Evolutionary conservation across 2,329 filamentous ascomycete species (phyloP).

Genomic region (Cadophora sp.): DNA sequence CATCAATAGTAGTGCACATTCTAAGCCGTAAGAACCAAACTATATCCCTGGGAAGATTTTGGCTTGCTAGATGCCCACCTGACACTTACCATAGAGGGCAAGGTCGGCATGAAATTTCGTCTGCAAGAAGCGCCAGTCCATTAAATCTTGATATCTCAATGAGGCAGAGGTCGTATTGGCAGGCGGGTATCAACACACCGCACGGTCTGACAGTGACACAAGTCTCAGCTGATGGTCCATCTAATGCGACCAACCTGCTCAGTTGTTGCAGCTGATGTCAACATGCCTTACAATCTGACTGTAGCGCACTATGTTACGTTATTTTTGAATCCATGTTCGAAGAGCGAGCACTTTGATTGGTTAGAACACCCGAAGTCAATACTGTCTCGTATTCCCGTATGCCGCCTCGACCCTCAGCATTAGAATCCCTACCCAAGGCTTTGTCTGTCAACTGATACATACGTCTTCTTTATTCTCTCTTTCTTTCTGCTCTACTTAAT

Average conservation of each 20-base stretch:
- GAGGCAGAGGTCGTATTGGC: no score
- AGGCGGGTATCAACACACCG: neutral
- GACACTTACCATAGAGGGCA: no score
- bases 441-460: no score
- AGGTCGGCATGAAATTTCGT: no score
- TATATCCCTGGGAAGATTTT: neutral
- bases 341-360: neutral
- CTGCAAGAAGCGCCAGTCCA: no score
- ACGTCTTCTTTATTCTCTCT: constrained; percentile 4
- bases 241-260: neutral
- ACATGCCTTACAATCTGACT: neutral
- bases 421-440: neutral
- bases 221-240: no score
- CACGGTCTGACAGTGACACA: neutral
- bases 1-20: neutral
- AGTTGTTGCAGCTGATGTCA: neutral
- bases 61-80: neutral
- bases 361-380: neutral
- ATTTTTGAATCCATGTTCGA: neutral
- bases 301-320: neutral
- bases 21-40: neutral
- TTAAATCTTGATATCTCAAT: no score
- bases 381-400: no score
- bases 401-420: neutral
- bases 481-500: neutral